Evolutionary conservation across 331 rosid species (phyloP).

Genomic region (Rosa hybrid): DNA sequence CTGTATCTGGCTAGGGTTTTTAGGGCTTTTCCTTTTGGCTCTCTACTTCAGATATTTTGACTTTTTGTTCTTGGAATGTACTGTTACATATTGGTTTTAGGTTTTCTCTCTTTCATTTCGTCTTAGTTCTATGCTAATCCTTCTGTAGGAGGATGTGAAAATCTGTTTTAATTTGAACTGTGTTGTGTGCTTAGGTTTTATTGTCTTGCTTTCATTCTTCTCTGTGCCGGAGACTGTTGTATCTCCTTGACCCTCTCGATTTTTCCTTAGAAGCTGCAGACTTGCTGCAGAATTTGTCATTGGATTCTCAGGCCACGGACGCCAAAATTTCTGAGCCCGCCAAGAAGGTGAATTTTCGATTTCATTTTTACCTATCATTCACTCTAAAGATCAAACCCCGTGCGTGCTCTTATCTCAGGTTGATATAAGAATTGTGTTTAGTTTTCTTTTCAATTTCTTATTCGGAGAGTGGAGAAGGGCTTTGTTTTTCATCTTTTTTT

Average conservation of each 20-base stretch:
- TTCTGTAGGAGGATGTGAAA: not conserved
- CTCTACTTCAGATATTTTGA: not conserved
- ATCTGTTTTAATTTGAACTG: not conserved
- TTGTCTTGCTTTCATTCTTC: not conserved
- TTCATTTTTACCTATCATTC: not conserved
- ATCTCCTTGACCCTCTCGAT: conserved; percentile 51
- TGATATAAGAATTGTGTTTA: not conserved
- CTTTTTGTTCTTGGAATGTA: not conserved
- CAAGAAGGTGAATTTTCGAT: conserved; percentile 52
- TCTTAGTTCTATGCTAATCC: not conserved
- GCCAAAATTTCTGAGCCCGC: conserved; percentile 70
- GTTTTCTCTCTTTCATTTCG: not conserved
- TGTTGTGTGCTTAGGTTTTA: not conserved
- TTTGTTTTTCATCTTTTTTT: not conserved
- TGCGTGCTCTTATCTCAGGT: not conserved
- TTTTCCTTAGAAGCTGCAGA: conserved; percentile 64
- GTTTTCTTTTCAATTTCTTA: not conserved
- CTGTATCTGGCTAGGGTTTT: conserved; percentile 12
- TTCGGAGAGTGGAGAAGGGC: not conserved
- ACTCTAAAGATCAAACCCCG: not conserved
- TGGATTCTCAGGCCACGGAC: conserved; percentile 72
- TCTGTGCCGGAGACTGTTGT: not conserved
- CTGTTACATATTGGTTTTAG: not conserved
- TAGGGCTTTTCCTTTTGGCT: not conserved
- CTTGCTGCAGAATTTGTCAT: conserved; percentile 77